Evolutionary conservation across 495 filamentous ascomycete species (phyloP), one percentile per base, ranked within the genome.

Genomic region (Paragyromitra xinjiangensis): DNA sequence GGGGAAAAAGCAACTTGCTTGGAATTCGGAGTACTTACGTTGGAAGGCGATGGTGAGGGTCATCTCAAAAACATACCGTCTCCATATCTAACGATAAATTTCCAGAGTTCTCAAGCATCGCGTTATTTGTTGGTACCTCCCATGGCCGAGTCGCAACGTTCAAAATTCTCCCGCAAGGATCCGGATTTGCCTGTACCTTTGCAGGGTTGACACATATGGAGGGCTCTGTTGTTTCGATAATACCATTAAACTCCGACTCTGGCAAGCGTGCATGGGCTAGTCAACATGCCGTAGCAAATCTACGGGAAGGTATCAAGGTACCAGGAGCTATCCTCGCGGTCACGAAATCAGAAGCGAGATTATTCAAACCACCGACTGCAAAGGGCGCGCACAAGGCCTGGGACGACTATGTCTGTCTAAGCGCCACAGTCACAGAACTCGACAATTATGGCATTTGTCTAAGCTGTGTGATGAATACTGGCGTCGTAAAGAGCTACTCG

Each of bases 11-110:
- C 89, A 90, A 39, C 93, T 90, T 6, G 85, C 50, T 87, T 98
- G 11, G 92, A 97, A 83, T 99, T 98, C 85, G 93, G 92, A 71
- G 93, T 98, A 39, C 91, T 99, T 90, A 95, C 91, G 12, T 85
- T 97, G 22, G 95, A 98, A 56, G 93, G 91, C 0, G 95, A 98
- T 84, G 88, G 89, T 90, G 84, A 73, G 79, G 26, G 34, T 40
- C 19, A 9, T 59, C 16, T 9, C 6, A 37, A 26, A 61, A 3
- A 24, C 34, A 24, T 51, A 48, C 40, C 8, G 22, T 5, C 11
- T 11, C 4, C 2, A 4, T n/a, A 55, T 68, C 78, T 81, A 73
- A 83, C 84, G 73, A 85, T 62, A 6, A 61, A 37, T 37, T 64
- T 69, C 11, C 65, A 89, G 91, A 92, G 75, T 99, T 97, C 81